Conservation (phyloP, 164 flowering plant species). For the Liquidambar formosana region DNA sequence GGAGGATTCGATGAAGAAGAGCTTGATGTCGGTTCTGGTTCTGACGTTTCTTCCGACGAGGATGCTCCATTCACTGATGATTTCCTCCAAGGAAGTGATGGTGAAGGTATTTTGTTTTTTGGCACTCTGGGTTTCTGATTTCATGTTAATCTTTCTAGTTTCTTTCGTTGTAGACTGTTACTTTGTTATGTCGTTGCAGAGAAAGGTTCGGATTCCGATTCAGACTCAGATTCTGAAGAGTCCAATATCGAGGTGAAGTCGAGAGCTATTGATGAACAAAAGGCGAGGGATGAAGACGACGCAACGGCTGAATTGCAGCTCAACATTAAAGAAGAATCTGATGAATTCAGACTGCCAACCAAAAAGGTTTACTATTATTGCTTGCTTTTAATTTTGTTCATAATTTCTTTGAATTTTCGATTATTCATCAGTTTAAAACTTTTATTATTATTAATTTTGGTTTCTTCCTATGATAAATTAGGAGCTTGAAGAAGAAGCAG, state of each 20-base stretch:
- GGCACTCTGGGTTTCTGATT: not conserved
- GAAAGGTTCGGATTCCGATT: slow-evolving; percentile 27
- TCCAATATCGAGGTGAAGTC: slow-evolving; percentile 61
- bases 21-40: slow-evolving; percentile 35
- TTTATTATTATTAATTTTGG: not conserved
- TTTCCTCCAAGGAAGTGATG: slow-evolving; percentile 68
- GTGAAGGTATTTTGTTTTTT: slow-evolving; percentile 23
- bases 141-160: not conserved
- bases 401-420: not conserved
- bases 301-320: slow-evolving; percentile 60
- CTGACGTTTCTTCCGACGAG: slow-evolving; percentile 57
- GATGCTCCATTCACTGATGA: slow-evolving; percentile 67
- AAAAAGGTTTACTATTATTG: slow-evolving; percentile 43
- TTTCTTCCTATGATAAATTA: slow-evolving; percentile 19
- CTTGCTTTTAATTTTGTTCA: not conserved
- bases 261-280: slow-evolving; percentile 51
- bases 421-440: not conserved
- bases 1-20: slow-evolving; percentile 30
- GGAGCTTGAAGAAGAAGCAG: slow-evolving; percentile 86
- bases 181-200: slow-evolving; percentile 28
- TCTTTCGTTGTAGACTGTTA: not conserved
- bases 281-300: slow-evolving; percentile 48
- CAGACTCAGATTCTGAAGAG: slow-evolving; percentile 42
- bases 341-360: slow-evolving; percentile 86
- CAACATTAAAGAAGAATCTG: slow-evolving; percentile 76